Evolutionary conservation across 2,329 filamentous ascomycete genomes (phyloP).

Genomic region (Dactylellina leptospora): DNA sequence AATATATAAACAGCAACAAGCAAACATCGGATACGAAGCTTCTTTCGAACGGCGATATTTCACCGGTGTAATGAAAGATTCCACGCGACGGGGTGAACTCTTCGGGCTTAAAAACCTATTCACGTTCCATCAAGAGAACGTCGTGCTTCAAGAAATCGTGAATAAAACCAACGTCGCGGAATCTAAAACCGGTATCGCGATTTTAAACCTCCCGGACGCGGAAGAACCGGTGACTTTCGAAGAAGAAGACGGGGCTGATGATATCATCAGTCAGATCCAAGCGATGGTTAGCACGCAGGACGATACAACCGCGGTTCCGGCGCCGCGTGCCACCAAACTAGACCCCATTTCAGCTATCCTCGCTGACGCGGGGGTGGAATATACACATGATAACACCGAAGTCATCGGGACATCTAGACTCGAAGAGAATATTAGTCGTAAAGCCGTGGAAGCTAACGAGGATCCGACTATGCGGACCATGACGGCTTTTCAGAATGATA

Average conservation of each 20-base stretch:
- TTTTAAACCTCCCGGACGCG: constrained; percentile 63
- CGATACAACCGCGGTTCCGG: not conserved
- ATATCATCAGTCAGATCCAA: constrained; percentile 49
- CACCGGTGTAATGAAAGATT: constrained; percentile 86
- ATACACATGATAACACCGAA: constrained; percentile 95
- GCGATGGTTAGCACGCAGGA: constrained; percentile 43
- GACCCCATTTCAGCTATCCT: constrained; percentile 91
- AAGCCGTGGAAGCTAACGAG: constrained; percentile 72
- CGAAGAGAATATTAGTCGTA: constrained; percentile 82
- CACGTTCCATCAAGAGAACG: constrained; percentile 77
- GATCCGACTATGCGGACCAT: constrained; percentile 60
- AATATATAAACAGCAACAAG: constrained; percentile 98
- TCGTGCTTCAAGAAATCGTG: constrained; percentile 91
- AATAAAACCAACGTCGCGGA: constrained; percentile 99
- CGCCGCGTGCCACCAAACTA: constrained; percentile 58
- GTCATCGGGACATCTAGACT: constrained; percentile 91
- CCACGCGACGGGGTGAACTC: constrained; percentile 85
- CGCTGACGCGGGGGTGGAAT: constrained; percentile 85
- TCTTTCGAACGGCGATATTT: constrained; percentile 94
- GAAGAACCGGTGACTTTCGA: constrained; percentile 15
- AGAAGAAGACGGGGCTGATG: constrained; percentile 2
- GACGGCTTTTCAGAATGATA: constrained; percentile 52
- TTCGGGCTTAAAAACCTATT: constrained; percentile 91
- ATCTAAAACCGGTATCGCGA: constrained; percentile 81
- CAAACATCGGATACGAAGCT: constrained; percentile 95